phyloP scores from a whole-genome alignment of 2,329 filamentous ascomycete species.

The Penicillium sp. region DNA sequence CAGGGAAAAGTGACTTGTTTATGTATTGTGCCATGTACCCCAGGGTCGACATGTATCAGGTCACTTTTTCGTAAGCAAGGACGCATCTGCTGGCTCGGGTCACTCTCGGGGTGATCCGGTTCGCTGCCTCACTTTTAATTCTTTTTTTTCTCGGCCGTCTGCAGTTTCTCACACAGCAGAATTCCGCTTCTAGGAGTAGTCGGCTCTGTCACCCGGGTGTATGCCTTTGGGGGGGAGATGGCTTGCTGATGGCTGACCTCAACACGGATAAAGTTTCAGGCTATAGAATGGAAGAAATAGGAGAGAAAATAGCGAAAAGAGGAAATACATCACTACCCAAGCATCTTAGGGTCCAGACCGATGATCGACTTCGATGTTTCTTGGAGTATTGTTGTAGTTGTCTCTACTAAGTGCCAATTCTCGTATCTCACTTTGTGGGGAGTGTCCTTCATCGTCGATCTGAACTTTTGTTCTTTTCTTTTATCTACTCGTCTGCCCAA shows the following conservation, averaged over 20 bases:
- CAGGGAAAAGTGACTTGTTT: not conserved
- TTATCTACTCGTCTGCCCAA: conserved; percentile 18
- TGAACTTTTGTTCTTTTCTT: conserved; percentile 15
- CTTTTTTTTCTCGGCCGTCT: conserved; percentile 16
- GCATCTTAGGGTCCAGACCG: conserved; percentile 5
- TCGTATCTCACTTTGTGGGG: conserved; percentile 18
- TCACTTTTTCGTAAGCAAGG: conserved; percentile 10
- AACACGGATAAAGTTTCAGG: not conserved
- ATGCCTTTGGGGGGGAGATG: not conserved
- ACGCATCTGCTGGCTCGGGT: conserved; percentile 25
- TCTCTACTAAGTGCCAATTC: not conserved
- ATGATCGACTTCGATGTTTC: not conserved
- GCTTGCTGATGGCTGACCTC: not conserved
- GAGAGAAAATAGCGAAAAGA: not conserved
- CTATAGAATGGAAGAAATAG: not conserved
- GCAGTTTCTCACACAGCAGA: conserved; percentile 10
- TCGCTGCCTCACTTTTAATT: conserved; percentile 40
- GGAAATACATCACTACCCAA: not conserved
- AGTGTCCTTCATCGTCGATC: conserved; percentile 8
- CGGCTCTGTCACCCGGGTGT: conserved; percentile 3
- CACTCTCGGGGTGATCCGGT: conserved; percentile 32
- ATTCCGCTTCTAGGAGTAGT: not conserved
- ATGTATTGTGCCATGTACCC: conserved; percentile 9
- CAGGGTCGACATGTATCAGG: not conserved
- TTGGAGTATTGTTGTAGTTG: conserved; percentile 2